These are phyloP conservation scores for Camellia granthamiana DNA, from an alignment of 148 eudicot species.

Conservation along the genomic window DNA sequence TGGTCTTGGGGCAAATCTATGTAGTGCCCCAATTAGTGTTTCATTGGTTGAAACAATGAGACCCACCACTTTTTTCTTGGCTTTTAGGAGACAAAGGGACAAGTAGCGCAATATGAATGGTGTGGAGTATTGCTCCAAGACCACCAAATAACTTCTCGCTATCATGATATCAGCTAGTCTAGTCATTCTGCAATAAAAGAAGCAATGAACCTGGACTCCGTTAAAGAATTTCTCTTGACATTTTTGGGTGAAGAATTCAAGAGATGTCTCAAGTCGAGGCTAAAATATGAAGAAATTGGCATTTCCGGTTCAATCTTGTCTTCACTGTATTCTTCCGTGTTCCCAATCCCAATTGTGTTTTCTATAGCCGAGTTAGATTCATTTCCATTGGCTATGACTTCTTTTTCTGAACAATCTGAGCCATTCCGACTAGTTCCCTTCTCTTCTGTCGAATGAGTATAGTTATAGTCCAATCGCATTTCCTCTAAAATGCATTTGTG, in stretches of 20 bases:
- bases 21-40: too few species aligned
- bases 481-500: slow-evolving; percentile 82
- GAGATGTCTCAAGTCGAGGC: slow-evolving; percentile 39
- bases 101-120: too few species aligned
- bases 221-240: slow-evolving; percentile 24
- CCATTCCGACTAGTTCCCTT: slow-evolving; percentile 16
- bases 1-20: too few species aligned
- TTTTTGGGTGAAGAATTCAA: slow-evolving; percentile 35
- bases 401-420: slow-evolving; percentile 16
- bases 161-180: background rate
- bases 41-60: too few species aligned
- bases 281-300: slow-evolving; percentile 29
- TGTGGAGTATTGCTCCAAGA: too few species aligned
- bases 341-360: slow-evolving; percentile 19
- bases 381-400: slow-evolving; percentile 7
- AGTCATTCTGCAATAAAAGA: background rate
- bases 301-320: slow-evolving; percentile 22
- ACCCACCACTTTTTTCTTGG: too few species aligned
- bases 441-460: slow-evolving; percentile 31
- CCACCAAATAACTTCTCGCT: too few species aligned
- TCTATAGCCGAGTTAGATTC: slow-evolving; percentile 19
- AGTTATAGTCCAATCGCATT: slow-evolving; percentile 73
- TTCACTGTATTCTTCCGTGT: slow-evolving; percentile 23
- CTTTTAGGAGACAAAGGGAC: too few species aligned
- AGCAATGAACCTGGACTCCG: slow-evolving; percentile 46